Conservation (phyloP, 169 alveolate species). For the Eimeria tenella region DNA sequence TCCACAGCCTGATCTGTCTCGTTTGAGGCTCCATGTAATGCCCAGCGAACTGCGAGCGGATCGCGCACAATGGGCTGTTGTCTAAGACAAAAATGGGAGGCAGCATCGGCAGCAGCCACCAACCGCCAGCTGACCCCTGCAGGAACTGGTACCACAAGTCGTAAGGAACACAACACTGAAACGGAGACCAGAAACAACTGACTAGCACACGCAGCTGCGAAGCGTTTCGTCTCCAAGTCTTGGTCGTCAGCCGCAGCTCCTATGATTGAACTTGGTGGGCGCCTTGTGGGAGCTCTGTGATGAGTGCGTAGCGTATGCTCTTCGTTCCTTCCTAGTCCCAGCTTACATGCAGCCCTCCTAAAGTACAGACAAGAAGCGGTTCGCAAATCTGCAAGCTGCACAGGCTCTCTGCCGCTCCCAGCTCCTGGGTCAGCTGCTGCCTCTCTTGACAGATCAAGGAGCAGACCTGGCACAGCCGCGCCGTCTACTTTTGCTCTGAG, state of each 20-base stretch:
- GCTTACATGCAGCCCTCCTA: background rate
- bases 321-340: background rate
- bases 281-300: no score
- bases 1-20: background rate
- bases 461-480: conserved; percentile 24
- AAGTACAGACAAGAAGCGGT: conserved; percentile 12
- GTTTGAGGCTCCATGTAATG: background rate
- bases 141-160: conserved; percentile 47
- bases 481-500: conserved; percentile 52
- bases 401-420: background rate
- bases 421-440: background rate
- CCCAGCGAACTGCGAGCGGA: conserved; percentile 61
- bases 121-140: conserved; percentile 59
- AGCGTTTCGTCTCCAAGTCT: background rate
- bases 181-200: conserved; percentile 54
- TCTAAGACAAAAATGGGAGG: conserved; percentile 49
- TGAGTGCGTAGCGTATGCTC: no score
- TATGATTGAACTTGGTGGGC: no score
- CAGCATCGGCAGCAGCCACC: conserved; percentile 49
- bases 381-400: background rate
- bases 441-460: conserved; percentile 45
- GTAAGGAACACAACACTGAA: conserved; percentile 26
- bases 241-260: background rate
- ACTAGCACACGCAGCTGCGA: conserved; percentile 27
- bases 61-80: conserved; percentile 41